These are phyloP conservation scores for Kregervanrija pseudodelftensis DNA, from an alignment of 805 yeast genomes.

Conservation along the genomic window DNA sequence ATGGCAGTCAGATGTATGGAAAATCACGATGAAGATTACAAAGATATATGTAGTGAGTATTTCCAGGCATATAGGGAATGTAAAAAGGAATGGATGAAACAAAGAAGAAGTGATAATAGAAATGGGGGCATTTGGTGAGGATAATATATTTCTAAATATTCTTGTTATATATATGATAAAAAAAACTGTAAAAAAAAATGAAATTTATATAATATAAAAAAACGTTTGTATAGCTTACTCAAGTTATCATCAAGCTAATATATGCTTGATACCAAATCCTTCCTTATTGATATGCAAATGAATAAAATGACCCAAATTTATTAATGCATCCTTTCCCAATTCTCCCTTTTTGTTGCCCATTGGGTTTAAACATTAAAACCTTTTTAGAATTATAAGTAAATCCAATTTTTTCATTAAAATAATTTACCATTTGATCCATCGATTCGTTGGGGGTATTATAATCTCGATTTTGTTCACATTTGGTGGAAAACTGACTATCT, in stretches of 20 bases:
- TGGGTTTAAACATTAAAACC: slow-evolving; percentile 18
- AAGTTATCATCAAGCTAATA: no score
- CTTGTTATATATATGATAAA: background rate
- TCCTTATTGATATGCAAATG: slow-evolving; percentile 15
- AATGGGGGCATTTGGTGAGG: slow-evolving; percentile 27
- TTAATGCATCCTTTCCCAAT: slow-evolving; percentile 7
- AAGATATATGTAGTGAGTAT: slow-evolving; percentile 62
- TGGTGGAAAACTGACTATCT: no score
- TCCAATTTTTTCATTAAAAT: slow-evolving; percentile 19
- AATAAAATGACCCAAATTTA: slow-evolving; percentile 15
- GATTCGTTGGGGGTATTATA: slow-evolving; percentile 10
- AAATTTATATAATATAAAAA: background rate
- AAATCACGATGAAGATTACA: slow-evolving; percentile 63
- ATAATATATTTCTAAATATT: background rate
- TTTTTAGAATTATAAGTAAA: slow-evolving; percentile 17
- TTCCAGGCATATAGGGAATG: slow-evolving; percentile 93
- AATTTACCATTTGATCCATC: slow-evolving; percentile 15
- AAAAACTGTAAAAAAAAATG: background rate
- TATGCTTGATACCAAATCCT: no score
- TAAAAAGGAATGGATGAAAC: slow-evolving; percentile 61
- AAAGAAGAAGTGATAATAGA: slow-evolving; percentile 22
- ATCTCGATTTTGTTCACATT: no score
- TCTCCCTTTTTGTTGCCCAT: slow-evolving; percentile 1
- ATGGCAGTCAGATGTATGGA: slow-evolving; percentile 85
- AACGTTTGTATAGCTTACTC: no score